Percentiles rank a stretch among this genome's conserved stretches.
Evolutionary conservation across 2,329 filamentous ascomycete genomes (phyloP).

Genomic region (Thermoascus crustaceus): DNA sequence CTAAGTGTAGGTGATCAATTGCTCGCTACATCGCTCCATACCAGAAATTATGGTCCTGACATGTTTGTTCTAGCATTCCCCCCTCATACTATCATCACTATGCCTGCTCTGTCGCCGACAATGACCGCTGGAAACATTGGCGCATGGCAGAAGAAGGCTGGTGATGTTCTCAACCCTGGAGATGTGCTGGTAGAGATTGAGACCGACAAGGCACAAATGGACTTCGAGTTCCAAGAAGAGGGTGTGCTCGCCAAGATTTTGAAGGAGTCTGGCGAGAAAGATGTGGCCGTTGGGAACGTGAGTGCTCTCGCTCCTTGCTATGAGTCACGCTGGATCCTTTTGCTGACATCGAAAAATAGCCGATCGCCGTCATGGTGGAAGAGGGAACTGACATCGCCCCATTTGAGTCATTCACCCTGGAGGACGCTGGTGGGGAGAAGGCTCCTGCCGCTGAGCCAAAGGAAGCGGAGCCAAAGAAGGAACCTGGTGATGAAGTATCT

Average conservation of each 20-base stretch:
- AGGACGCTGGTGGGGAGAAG: constrained; percentile 84
- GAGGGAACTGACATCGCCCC: constrained; percentile 79
- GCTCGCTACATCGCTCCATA: constrained; percentile 9
- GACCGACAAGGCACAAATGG: constrained; percentile 99
- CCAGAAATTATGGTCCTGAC: constrained; percentile 14
- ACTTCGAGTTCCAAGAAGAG: constrained; percentile 99
- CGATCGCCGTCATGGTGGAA: constrained; percentile 90
- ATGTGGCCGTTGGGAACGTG: constrained; percentile 89
- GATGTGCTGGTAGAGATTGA: constrained; percentile 97
- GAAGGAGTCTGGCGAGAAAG: constrained; percentile 88
- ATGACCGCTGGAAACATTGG: constrained; percentile 98
- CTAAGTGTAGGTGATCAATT: constrained; percentile 49
- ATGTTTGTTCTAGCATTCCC: constrained; percentile 65
- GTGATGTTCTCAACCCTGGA: constrained; percentile 77
- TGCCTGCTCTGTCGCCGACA: constrained; percentile 95
- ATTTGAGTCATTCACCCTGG: constrained; percentile 79
- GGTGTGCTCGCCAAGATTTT: constrained; percentile 91
- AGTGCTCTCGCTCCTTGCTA: constrained; percentile 35
- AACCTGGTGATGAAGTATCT: constrained; percentile 37
- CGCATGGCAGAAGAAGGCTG: constrained; percentile 93
- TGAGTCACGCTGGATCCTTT: constrained; percentile 1
- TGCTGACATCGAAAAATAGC: constrained; percentile 47
- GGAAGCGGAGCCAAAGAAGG: constrained; percentile 46
- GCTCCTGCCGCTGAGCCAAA: constrained; percentile 54
- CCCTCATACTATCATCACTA: constrained; percentile 88